phyloP scores from a whole-genome alignment of 208 protist species.

The Crithidia sp. region DNA sequence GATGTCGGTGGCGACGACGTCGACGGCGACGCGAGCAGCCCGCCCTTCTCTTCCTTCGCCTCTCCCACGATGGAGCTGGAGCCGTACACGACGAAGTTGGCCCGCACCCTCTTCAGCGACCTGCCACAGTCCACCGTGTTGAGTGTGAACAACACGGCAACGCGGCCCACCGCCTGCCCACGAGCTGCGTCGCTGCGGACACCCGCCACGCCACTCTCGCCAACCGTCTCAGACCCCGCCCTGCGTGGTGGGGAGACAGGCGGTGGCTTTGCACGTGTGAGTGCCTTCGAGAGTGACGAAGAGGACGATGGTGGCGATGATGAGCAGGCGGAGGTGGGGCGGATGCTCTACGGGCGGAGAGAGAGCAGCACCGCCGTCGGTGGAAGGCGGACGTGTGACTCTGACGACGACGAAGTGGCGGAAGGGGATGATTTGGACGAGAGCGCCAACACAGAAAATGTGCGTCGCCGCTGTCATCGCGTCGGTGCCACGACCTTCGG shows the following conservation, averaged over 20 bases:
- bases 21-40: constrained; percentile 1
- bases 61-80: constrained; percentile 50
- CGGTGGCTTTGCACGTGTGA: too few species aligned
- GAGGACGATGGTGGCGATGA: constrained; percentile 1
- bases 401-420: constrained; percentile 1
- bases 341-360: too few species aligned
- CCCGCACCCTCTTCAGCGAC: constrained; percentile 73
- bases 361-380: too few species aligned
- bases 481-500: too few species aligned
- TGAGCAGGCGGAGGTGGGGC: background rate
- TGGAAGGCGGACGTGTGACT: too few species aligned
- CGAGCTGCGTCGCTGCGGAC: constrained; percentile 9
- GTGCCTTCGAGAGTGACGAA: background rate
- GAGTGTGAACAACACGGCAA: constrained; percentile 38
- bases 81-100: constrained; percentile 82
- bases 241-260: background rate
- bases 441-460: background rate
- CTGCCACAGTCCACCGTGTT: constrained; percentile 74
- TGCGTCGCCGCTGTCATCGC: background rate
- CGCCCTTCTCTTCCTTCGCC: background rate
- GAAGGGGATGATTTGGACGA: background rate
- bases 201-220: constrained; percentile 4
- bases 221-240: background rate
- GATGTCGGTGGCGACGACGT: background rate
- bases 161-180: constrained; percentile 5